Conservation (phyloP, 2,329 filamentous ascomycete genomes). For the Orbilia brochopaga region DNA sequence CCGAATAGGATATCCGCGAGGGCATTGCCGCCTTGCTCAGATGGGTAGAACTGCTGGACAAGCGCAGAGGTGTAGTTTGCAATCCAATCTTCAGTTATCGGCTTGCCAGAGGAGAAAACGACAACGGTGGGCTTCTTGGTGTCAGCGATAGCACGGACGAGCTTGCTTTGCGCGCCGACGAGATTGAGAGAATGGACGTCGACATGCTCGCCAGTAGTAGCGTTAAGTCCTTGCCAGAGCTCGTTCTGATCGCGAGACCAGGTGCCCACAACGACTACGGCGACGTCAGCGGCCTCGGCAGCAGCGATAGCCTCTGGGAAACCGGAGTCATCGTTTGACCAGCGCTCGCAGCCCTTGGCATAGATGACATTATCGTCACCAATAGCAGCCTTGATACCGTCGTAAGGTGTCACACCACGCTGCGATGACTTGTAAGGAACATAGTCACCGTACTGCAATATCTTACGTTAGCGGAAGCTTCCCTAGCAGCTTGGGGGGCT, state of each 20-base stretch:
- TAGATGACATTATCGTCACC: conserved; percentile 67
- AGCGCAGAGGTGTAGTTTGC: conserved; percentile 69
- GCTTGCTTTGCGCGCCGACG: conserved; percentile 71
- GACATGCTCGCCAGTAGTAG: conserved; percentile 76
- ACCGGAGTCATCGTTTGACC: conserved; percentile 72
- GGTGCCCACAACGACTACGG: conserved; percentile 75
- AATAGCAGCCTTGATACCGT: conserved; percentile 69
- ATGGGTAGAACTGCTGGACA: conserved; percentile 76
- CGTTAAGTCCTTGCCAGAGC: conserved; percentile 73
- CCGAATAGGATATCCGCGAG: conserved; percentile 72
- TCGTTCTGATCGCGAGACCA: conserved; percentile 76
- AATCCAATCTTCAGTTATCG: conserved; percentile 75
- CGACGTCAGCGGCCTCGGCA: conserved; percentile 71
- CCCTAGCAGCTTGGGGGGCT: conserved; percentile 55
- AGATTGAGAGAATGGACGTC: conserved; percentile 70
- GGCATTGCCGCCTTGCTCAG: conserved; percentile 71
- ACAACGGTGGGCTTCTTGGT: conserved; percentile 72
- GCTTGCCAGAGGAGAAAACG: conserved; percentile 73
- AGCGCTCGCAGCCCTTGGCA: conserved; percentile 73
- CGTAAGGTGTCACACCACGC: conserved; percentile 71
- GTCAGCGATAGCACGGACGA: conserved; percentile 71
- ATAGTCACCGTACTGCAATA: conserved; percentile 72
- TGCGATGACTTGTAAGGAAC: conserved; percentile 70
- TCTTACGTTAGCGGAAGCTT: conserved; percentile 39
- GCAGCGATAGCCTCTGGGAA: conserved; percentile 71